These are phyloP conservation scores for Lobosporangium transversale DNA, from an alignment of 192 early-diverging fungal genomes.

Conservation along the genomic window DNA sequence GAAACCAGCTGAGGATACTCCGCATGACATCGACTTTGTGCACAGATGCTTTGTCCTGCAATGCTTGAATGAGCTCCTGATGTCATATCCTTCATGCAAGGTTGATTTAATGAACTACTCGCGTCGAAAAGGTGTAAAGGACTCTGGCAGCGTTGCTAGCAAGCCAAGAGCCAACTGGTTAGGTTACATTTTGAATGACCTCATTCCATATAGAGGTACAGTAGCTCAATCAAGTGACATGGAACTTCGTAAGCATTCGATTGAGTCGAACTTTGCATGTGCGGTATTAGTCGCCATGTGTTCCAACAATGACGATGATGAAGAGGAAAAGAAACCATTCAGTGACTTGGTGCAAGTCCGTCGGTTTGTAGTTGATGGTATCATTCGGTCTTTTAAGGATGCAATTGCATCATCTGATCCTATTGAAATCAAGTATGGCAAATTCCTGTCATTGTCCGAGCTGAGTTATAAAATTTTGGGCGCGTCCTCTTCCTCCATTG, in stretches of 20 bases:
- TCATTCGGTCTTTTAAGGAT: conserved; percentile 72
- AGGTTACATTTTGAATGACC: conserved; percentile 69
- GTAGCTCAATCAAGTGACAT: conserved; percentile 56
- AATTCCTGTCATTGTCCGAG: conserved; percentile 74
- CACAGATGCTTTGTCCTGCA: conserved; percentile 82
- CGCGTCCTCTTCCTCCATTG: conserved; percentile 49
- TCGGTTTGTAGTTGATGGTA: conserved; percentile 73
- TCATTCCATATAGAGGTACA: conserved; percentile 66
- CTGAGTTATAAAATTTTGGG: conserved; percentile 74
- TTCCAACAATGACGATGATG: conserved; percentile 52
- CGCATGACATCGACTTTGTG: conserved; percentile 33
- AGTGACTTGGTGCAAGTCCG: conserved; percentile 68
- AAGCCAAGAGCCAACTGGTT: conserved; percentile 63
- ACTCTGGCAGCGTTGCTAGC: conserved; percentile 51
- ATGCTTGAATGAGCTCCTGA: conserved; percentile 86
- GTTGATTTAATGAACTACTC: conserved; percentile 71
- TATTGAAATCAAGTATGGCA: conserved; percentile 70
- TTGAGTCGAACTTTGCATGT: conserved; percentile 74
- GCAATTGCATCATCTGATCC: conserved; percentile 59
- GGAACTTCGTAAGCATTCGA: conserved; percentile 64
- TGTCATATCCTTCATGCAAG: conserved; percentile 86
- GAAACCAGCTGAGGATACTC: neutral
- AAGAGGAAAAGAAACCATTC: conserved; percentile 63
- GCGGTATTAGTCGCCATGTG: conserved; percentile 72
- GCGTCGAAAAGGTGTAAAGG: conserved; percentile 55